Conservation (phyloP, 768 basidiomycete species). For the Ramaria rubella region DNA sequence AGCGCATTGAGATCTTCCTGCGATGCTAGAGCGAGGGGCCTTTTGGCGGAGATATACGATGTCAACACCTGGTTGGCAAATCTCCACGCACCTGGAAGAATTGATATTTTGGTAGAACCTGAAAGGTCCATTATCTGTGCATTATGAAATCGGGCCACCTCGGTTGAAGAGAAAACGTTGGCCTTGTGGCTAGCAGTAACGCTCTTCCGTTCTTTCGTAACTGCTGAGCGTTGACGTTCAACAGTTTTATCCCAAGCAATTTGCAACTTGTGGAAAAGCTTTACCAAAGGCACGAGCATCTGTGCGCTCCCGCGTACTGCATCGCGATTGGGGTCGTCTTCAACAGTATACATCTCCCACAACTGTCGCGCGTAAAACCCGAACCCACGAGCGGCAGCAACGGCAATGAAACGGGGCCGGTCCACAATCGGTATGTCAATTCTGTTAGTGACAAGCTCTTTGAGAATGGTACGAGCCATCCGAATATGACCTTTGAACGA, state of each 20-base stretch:
- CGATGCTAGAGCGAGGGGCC: conserved; percentile 39
- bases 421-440: conserved; percentile 35
- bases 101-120: not conserved
- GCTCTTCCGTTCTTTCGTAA: not conserved
- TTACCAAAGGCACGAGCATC: conserved; percentile 44
- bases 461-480: conserved; percentile 36
- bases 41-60: conserved; percentile 37
- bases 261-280: conserved; percentile 32
- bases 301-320: conserved; percentile 40
- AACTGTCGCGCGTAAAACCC: conserved; percentile 42
- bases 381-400: conserved; percentile 42
- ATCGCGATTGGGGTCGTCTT: conserved; percentile 27
- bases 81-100: conserved; percentile 4
- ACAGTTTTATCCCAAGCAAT: conserved; percentile 5
- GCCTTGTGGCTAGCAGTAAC: not conserved
- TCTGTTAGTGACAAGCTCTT: conserved; percentile 39
- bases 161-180: not conserved
- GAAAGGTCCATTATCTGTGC: not conserved
- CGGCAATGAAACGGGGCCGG: conserved; percentile 45
- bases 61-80: conserved; percentile 40
- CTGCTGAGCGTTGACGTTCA: not conserved
- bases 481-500: conserved; percentile 12
- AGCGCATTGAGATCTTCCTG: conserved; percentile 53
- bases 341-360: conserved; percentile 50
- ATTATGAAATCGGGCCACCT: not conserved